These are phyloP conservation scores for Neofusicoccum kwambonambiense DNA, from an alignment of 2,329 filamentous ascomycete genomes.

Conservation along the genomic window DNA sequence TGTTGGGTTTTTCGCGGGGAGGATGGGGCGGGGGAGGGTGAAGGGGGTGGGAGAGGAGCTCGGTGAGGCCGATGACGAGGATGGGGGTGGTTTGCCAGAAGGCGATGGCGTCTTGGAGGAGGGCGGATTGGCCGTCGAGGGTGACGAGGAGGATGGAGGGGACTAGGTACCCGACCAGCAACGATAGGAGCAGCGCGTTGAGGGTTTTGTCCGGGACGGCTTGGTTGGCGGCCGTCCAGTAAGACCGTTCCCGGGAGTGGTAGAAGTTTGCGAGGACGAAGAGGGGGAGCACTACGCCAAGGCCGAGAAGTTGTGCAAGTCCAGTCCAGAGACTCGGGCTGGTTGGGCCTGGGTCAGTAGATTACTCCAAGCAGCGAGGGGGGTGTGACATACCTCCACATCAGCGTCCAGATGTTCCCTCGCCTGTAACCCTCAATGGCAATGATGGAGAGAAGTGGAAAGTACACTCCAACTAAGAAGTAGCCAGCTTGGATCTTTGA, in stretches of 20 bases:
- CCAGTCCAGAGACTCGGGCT: not conserved
- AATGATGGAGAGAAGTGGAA: not conserved
- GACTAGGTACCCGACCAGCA: constrained; percentile 27
- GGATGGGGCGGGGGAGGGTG: not conserved
- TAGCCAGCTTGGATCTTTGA: not conserved
- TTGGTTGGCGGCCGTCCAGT: constrained; percentile 19
- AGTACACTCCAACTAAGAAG: not conserved
- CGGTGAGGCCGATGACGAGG: not conserved
- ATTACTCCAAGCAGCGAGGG: too few species aligned
- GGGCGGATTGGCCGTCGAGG: constrained; percentile 19
- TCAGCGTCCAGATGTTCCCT: not conserved
- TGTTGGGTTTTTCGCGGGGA: not conserved
- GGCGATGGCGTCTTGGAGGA: constrained; percentile 22
- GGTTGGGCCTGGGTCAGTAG: not conserved
- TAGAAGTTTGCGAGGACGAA: constrained; percentile 25
- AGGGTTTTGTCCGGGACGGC: constrained; percentile 20
- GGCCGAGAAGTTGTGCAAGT: not conserved
- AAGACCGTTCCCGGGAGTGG: constrained; percentile 15
- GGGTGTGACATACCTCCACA: not conserved
- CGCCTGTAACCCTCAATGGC: not conserved
- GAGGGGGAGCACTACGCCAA: constrained; percentile 24
- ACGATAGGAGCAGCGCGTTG: constrained; percentile 24
- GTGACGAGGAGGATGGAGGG: constrained; percentile 27
- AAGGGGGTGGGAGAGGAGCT: not conserved
- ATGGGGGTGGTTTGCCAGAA: constrained; percentile 22